Conservation (phyloP, 2,329 filamentous ascomycete species). For the Ceratocystis diversiconidia region DNA sequence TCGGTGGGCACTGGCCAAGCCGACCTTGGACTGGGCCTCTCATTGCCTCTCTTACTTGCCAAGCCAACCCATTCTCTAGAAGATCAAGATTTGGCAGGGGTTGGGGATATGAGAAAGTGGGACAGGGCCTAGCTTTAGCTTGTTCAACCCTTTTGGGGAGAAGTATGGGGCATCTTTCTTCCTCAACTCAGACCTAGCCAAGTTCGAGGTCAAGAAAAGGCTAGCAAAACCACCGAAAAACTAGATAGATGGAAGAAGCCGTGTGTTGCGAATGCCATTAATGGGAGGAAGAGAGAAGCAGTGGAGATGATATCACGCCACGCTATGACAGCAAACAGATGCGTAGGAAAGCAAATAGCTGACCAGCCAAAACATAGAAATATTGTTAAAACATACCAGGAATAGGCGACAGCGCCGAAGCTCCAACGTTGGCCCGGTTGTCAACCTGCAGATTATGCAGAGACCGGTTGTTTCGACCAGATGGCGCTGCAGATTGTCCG, state of each 20-base stretch:
- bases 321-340: neutral
- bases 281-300: neutral
- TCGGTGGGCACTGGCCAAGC: constrained; percentile 1
- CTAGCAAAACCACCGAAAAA: neutral
- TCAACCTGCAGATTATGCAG: constrained; percentile 16
- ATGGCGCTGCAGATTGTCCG: constrained; percentile 26
- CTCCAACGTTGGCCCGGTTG: constrained; percentile 2
- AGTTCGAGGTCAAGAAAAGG: neutral
- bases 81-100: constrained; percentile 14
- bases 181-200: constrained; percentile 3
- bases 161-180: neutral
- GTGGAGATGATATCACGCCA: neutral
- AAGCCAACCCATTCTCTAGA: constrained; percentile 13
- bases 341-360: neutral
- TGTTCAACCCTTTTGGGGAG: constrained; percentile 19
- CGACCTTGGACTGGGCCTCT: neutral
- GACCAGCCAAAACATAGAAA: neutral
- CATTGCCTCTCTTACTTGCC: constrained; percentile 6
- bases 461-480: constrained; percentile 20
- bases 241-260: neutral
- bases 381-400: constrained; percentile 12
- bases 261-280: neutral
- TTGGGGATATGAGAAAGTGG: neutral
- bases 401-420: constrained; percentile 15
- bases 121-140: constrained; percentile 23